phyloP scores from a whole-genome alignment of 148 eudicot genomes.

The Amaranthus cruentus region DNA sequence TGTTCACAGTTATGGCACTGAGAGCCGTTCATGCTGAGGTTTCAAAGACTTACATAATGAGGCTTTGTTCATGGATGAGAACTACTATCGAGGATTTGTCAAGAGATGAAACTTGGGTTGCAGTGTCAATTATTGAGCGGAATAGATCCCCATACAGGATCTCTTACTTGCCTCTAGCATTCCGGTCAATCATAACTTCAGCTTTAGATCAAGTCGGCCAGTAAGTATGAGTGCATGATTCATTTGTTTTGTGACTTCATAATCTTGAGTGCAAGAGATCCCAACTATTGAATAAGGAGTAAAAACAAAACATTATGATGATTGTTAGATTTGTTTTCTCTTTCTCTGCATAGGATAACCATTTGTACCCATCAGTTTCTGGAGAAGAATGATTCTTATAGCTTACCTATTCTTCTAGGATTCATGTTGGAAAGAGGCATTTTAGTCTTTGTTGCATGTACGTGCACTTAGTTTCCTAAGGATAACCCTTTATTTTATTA shows the following conservation, averaged over 20 bases:
- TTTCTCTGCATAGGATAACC: not conserved
- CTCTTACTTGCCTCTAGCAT: conserved; percentile 77
- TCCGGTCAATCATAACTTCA: conserved; percentile 64
- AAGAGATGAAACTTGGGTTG: conserved; percentile 79
- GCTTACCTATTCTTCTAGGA: too few species aligned
- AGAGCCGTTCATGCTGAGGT: conserved; percentile 80
- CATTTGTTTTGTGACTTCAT: conserved; percentile 1
- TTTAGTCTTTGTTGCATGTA: not conserved
- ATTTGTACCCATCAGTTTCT: too few species aligned
- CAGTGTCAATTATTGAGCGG: conserved; percentile 88
- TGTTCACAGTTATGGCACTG: conserved; percentile 60
- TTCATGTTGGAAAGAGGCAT: too few species aligned
- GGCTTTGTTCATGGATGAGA: conserved; percentile 98
- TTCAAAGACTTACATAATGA: conserved; percentile 70
- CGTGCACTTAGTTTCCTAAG: not conserved
- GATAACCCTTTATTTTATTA: not conserved
- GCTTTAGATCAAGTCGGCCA: conserved; percentile 73
- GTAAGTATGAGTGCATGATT: conserved; percentile 36
- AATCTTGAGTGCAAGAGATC: conserved; percentile 1
- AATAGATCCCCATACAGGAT: conserved; percentile 89
- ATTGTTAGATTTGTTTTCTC: not conserved
- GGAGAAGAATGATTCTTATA: too few species aligned
- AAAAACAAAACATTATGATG: not conserved
- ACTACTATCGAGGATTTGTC: conserved; percentile 72
- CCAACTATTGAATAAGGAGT: not conserved